phyloP scores from a whole-genome alignment of 768 basidiomycete genomes.

The Boletus tylopilopsis region DNA sequence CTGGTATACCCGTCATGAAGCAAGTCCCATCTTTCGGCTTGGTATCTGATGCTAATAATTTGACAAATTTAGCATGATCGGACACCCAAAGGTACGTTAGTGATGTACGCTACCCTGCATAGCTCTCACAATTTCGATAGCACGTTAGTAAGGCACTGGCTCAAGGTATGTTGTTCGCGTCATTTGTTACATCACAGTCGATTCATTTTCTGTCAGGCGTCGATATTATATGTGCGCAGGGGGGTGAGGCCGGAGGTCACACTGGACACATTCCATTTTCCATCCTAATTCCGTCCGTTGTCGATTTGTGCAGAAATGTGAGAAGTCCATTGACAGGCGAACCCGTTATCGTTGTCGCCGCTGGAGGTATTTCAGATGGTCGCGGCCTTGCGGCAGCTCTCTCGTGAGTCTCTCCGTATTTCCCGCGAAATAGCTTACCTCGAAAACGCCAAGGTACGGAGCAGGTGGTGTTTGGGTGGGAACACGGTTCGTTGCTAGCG shows the following conservation, averaged over 20 bases:
- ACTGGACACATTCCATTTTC: constrained; percentile 82
- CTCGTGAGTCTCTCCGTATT: constrained; percentile 38
- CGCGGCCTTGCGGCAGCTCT: constrained; percentile 74
- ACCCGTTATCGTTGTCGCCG: constrained; percentile 74
- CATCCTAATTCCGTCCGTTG: constrained; percentile 76
- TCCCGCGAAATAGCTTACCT: neutral
- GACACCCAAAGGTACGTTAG: constrained; percentile 68
- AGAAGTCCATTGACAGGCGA: constrained; percentile 78
- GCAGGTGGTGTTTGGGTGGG: constrained; percentile 87
- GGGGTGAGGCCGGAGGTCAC: constrained; percentile 86
- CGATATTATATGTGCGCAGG: constrained; percentile 86
- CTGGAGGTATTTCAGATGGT: constrained; percentile 82
- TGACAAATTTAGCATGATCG: constrained; percentile 60
- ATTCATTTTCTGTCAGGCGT: too few relatives aligned
- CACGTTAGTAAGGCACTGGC: constrained; percentile 74
- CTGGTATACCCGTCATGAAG: constrained; percentile 85
- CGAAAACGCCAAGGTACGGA: constrained; percentile 54
- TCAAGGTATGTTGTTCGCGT: constrained; percentile 59
- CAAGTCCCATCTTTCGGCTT: constrained; percentile 36
- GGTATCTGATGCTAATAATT: neutral
- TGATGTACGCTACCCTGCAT: neutral
- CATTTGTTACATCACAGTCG: too few relatives aligned
- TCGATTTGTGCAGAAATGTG: constrained; percentile 67
- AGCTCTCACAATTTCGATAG: constrained; percentile 30
- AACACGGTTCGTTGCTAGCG: constrained; percentile 80